Percentiles rank a stretch among this genome's conserved stretches.
These are phyloP conservation scores for Kwoniella bestiolae DNA, from an alignment of 768 basidiomycete genomes.

Conservation along the genomic window DNA sequence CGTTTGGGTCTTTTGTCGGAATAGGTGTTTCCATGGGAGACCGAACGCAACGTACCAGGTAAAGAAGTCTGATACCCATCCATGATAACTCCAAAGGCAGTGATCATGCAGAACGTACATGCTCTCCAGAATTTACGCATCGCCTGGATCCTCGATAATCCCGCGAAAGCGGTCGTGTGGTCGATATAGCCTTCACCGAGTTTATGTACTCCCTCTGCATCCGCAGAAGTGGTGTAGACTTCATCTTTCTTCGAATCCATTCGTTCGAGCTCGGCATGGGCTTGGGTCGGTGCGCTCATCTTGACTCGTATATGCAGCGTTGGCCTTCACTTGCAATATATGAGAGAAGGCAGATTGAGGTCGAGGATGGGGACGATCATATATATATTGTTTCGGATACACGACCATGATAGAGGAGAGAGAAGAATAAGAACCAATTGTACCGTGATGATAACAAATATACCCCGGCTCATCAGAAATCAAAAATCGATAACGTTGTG, in stretches of 20 bases:
- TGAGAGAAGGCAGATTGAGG: not conserved
- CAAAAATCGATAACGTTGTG: not conserved
- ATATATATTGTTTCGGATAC: not conserved
- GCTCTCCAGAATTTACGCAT: conserved; percentile 21
- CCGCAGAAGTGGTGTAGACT: not conserved
- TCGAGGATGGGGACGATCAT: not conserved
- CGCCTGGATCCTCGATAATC: conserved; percentile 15
- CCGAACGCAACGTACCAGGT: conserved; percentile 2
- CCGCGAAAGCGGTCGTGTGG: conserved; percentile 15
- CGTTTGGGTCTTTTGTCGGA: too few relatives aligned
- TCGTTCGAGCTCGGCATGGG: conserved; percentile 10
- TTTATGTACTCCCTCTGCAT: not conserved
- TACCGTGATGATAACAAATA: conserved; percentile 14
- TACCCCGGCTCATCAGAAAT: conserved; percentile 3
- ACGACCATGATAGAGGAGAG: not conserved
- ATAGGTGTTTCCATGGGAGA: too few relatives aligned
- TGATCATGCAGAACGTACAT: conserved; percentile 9
- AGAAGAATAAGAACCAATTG: conserved; percentile 14
- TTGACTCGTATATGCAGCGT: too few relatives aligned
- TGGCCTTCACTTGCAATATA: too few relatives aligned
- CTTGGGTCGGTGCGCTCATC: not conserved
- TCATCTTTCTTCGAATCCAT: conserved; percentile 15
- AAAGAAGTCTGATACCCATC: conserved; percentile 20
- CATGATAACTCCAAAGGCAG: conserved; percentile 18
- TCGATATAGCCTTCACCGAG: not conserved